Evolutionary conservation across 2,329 filamentous ascomycete species (phyloP), one percentile per base, ranked within the genome.

Genomic region (Drechslerella coelobrocha): DNA sequence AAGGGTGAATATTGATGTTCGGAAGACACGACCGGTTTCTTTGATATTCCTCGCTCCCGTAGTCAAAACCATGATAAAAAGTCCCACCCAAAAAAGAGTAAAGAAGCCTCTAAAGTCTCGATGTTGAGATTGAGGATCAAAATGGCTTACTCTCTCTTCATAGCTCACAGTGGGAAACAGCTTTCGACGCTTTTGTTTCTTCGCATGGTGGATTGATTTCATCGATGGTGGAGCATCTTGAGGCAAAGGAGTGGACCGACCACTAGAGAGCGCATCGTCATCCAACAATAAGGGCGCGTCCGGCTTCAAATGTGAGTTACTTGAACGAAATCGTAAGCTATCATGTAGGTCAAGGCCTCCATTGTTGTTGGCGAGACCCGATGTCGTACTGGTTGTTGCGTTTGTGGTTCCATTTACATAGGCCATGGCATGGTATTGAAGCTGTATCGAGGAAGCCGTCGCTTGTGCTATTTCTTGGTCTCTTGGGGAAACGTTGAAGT

Each of bases 81-180:
- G 83, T 8, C 91, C 91, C 74, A 99, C 93, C 94, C 94, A 99
- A 81, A 99, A 99, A 37, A 99, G 85, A 59, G 94, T 91, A 81
- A 97, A 99, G 84, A 99, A 99, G 77, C 94, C 94, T 76, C 91
- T 87, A 78, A 99, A 99, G 79, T 99, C 92, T 76, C 88, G 88
- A 78, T 97, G 92, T 76, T 96, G 92, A 79, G 90, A 96, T 53
- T 86, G 84, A 0, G 92, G 92, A 77, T 99, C 94, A 78, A 99
- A 96, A 80, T 99, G 93, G 17, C 93, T 97, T 21, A 97, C 88
- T 63, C 94, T 89, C 69, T 89, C 88, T 41, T 90, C 86, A 81
- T 93, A 99, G 76, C 96, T 90, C 77, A 96, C 92, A 21, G 90
- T 94, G 21, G 95, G 93, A 78, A 97, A 99, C 74, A 97, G 83